Evolutionary conservation across 345 rosid species (phyloP), one percentile per base, ranked within the genome.

Genomic region (Arabidopsis suecica): DNA sequence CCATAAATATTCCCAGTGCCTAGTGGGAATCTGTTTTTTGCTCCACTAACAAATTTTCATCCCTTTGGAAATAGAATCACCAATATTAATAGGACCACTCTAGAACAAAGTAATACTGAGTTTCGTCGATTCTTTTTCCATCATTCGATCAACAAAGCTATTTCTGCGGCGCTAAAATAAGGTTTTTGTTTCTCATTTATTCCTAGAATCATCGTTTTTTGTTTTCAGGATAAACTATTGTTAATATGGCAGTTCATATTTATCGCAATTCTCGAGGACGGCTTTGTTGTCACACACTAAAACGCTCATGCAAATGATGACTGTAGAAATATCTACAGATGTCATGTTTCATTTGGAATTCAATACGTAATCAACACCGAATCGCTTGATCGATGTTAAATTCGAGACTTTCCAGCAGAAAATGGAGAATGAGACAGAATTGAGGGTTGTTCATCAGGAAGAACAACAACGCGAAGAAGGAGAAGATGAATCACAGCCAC

Each of bases 361-460:
- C 20, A 2, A 28, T 42, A 42, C 30, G 7, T 6, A 9, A 28
- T 49, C 32, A 51, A 41, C 12, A 61, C 8, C 42, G 51, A 65
- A n/a, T 54, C 65, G 40, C 6, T 48, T 38, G 22, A 71, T 69
- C 16, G 6, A 44, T 51, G 6, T 6, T 25, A 0, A 10, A 33
- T 32, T n/a, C 25, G 66, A 13, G 25, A 40, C 5, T 7, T 48
- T 0, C 54, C 32, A 63, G 65, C 9, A 47, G 60, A 6, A 70
- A 65, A 77, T 77, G 80, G 80, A 77, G 72, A 57, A 71, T 48
- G 68, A 41, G 22, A 64, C 76, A 28, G 71, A 63, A 64, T 49
- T 38, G 18, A 77, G 66, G 42, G 72, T 56, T 64, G 61, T 55
- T 37, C 66, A 54, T 70, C 54, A 62, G 5, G 50, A 60, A 14